Evolutionary conservation across 75 land plant genomes (phyloP), one percentile per base, ranked within the genome.

Genomic region (Picea sitchensis): DNA sequence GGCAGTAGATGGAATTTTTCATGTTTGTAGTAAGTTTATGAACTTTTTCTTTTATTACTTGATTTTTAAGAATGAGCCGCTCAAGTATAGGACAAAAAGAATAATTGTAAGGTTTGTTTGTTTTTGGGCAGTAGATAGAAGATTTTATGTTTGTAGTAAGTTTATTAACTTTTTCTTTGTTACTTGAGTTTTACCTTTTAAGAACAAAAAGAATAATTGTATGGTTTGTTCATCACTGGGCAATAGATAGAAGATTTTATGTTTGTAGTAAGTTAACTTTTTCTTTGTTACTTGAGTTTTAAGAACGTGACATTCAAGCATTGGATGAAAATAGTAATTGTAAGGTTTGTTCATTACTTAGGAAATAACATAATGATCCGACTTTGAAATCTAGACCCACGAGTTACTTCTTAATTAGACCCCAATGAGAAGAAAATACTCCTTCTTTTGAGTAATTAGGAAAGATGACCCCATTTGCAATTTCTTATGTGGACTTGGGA

Each of bases 1-100:
- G 58, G 99, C 99, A 11, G 99, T 98, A 58, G 99, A 98, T 88
- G 99, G 99, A 74, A 95, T 98, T 79, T 98, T 98, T 76, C 99
- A 98, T 88, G 99, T 98, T 65, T 73, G 96, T 65, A 92, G 99
- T 98, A 83, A 90, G 99, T 59, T 31, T 23, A 57, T 73, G 65
- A 32, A 2, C 15, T 59, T 59, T n/a, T 68, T 21, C 62, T 32
- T 77, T 26, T 59, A 9, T 9, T 51, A 51, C 12, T 9, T 51
- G 56, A 51, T 51, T 51, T 51, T 51, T 51, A 51, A 51, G 12
- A 51, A 51, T 8, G 15, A 17, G 26, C 11, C 17, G 65, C 65
- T n/a, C 12, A 26, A n/a, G 20, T n/a, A 64, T 64, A 64, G 8
- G 21, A 26, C 15, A 17, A 64, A 64, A 18, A 64, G 17, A 64